A percentile compares a stretch with the other conserved stretches of the same genome.
phyloP scores from a whole-genome alignment of 1,139 yeast species.

The Pichia sp. region DNA sequence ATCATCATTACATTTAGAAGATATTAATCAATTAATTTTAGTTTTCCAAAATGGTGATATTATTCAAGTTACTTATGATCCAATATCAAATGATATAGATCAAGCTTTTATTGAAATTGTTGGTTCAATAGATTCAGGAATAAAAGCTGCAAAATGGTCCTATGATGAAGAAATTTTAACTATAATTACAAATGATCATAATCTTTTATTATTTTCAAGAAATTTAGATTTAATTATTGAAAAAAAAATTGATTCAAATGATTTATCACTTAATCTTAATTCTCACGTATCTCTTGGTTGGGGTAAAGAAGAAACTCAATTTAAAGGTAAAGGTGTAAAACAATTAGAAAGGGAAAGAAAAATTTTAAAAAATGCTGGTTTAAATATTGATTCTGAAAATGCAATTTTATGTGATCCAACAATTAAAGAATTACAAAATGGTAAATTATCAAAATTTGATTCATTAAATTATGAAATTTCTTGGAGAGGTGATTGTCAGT shows the following conservation, averaged over 20 bases:
- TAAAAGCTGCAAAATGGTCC: constrained; percentile 78
- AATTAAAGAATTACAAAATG: constrained; percentile 66
- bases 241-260: constrained; percentile 40
- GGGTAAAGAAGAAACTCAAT: constrained; percentile 97
- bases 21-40: constrained; percentile 53
- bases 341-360: constrained; percentile 63
- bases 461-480: constrained; percentile 44
- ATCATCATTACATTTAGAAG: constrained; percentile 61
- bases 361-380: constrained; percentile 61
- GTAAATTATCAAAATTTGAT: constrained; percentile 54
- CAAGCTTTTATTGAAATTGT: constrained; percentile 63
- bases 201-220: constrained; percentile 64
- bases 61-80: constrained; percentile 59
- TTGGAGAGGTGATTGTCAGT: constrained; percentile 97
- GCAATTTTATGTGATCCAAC: constrained; percentile 88
- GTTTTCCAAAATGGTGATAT: constrained; percentile 65
- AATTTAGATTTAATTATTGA: constrained; percentile 78
- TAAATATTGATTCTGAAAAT: constrained; percentile 43
- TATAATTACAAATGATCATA: constrained; percentile 57
- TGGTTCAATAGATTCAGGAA: constrained; percentile 77
- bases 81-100: constrained; percentile 41
- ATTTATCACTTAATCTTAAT: constrained; percentile 55
- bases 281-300: constrained; percentile 96
- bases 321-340: constrained; percentile 87
- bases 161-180: constrained; percentile 85